Conservation (phyloP, 1,284 basidiomycete species). For the Porogramme epimiltina region DNA sequence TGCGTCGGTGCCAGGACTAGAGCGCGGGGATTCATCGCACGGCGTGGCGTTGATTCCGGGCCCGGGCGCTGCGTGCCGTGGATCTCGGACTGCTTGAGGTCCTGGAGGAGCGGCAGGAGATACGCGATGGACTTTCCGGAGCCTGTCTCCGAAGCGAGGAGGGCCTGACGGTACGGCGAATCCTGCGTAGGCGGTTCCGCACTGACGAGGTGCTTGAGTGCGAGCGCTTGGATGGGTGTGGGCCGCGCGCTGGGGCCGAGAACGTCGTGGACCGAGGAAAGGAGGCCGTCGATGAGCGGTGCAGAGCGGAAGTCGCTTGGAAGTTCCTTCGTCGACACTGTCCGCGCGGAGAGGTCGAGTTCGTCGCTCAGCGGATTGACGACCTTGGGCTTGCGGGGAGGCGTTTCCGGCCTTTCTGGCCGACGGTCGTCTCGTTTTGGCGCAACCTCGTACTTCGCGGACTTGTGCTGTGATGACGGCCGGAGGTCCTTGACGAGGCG, state of each 20-base stretch:
- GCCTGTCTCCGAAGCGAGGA: slow-evolving; percentile 86
- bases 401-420: too few species aligned
- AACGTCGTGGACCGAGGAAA: slow-evolving; percentile 53
- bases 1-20: slow-evolving; percentile 86
- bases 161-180: slow-evolving; percentile 51
- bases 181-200: not conserved
- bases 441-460: slow-evolving; percentile 34
- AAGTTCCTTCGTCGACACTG: slow-evolving; percentile 26
- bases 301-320: slow-evolving; percentile 58
- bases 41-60: slow-evolving; percentile 9
- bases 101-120: slow-evolving; percentile 79
- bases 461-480: slow-evolving; percentile 13
- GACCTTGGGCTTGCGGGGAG: slow-evolving; percentile 16
- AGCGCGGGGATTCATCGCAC: slow-evolving; percentile 64
- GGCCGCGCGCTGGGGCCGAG: slow-evolving; percentile 58
- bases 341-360: slow-evolving; percentile 37
- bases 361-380: slow-evolving; percentile 39
- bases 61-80: slow-evolving; percentile 4
- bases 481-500: slow-evolving; percentile 40
- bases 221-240: slow-evolving; percentile 76
- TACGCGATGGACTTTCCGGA: slow-evolving; percentile 92
- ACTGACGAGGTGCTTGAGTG: slow-evolving; percentile 59
- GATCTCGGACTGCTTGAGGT: slow-evolving; percentile 65
- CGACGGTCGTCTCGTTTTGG: too few species aligned
- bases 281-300: slow-evolving; percentile 65